Conservation (phyloP, 805 yeast species). For the Saturnispora kantuleensis region DNA sequence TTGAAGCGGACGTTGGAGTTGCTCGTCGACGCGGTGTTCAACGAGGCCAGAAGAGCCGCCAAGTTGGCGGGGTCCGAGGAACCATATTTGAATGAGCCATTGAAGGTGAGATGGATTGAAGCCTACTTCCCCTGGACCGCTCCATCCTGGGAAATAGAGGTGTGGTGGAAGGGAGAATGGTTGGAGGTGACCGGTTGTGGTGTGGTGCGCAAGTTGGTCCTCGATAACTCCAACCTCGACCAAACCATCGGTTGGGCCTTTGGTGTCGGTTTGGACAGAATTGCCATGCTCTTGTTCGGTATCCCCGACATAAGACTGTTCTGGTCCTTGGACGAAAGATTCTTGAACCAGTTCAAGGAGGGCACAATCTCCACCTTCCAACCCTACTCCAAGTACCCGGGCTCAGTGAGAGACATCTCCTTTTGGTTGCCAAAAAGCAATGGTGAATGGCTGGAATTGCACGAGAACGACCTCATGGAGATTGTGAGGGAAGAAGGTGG, state of each 20-base stretch:
- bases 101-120: constrained; percentile 88
- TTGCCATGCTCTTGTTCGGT: constrained; percentile 92
- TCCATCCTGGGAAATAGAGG: constrained; percentile 97
- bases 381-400: constrained; percentile 89
- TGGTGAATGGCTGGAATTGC: constrained; percentile 30
- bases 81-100: constrained; percentile 58
- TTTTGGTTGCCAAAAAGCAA: constrained; percentile 64
- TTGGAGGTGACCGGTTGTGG: constrained; percentile 96
- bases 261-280: constrained; percentile 89
- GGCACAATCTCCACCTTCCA: constrained; percentile 62
- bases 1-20: constrained; percentile 80
- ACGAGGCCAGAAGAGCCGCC: constrained; percentile 56
- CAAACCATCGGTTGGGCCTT: constrained; percentile 91
- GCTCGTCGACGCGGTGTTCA: constrained; percentile 73
- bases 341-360: constrained; percentile 57
- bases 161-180: constrained; percentile 99
- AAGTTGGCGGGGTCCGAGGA: constrained; percentile 49
- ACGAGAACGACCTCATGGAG: constrained; percentile 91
- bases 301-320: constrained; percentile 91
- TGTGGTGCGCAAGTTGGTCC: constrained; percentile 68
- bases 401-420: constrained; percentile 76
- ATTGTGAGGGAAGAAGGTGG: constrained; percentile 77
- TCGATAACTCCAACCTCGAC: constrained; percentile 59
- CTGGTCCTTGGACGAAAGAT: constrained; percentile 81
- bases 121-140: constrained; percentile 98